These are phyloP conservation scores for Hypholoma fasciculare DNA, from an alignment of 768 basidiomycete species.

Conservation along the genomic window DNA sequence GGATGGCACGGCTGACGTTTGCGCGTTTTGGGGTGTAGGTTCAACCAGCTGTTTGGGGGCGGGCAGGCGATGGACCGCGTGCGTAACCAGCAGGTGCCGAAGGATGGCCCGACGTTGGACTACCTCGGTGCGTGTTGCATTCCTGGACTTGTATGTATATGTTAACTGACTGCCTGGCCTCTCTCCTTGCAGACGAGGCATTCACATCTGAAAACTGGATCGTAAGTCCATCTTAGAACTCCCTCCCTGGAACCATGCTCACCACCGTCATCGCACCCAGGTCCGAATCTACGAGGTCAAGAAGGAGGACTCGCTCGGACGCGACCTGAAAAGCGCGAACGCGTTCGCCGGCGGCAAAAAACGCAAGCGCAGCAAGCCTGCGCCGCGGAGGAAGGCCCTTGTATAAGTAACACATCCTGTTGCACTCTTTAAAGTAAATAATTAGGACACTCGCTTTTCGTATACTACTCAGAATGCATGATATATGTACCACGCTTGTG, in stretches of 20 bases:
- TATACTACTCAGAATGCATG: too few relatives aligned
- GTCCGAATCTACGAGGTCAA: slow-evolving; percentile 95
- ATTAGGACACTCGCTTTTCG: too few relatives aligned
- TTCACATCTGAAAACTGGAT: slow-evolving; percentile 99
- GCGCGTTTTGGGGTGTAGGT: slow-evolving; percentile 42
- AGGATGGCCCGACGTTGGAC: slow-evolving; percentile 78
- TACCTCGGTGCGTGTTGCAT: slow-evolving; percentile 68
- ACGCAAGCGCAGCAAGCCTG: slow-evolving; percentile 78
- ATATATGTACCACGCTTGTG: too few relatives aligned
- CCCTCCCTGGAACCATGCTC: background rate
- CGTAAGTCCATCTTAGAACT: slow-evolving; percentile 48
- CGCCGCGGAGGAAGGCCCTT: slow-evolving; percentile 55
- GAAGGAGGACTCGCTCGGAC: slow-evolving; percentile 88
- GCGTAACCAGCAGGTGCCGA: slow-evolving; percentile 81
- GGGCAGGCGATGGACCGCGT: slow-evolving; percentile 81
- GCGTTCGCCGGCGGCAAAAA: slow-evolving; percentile 88
- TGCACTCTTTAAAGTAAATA: too few relatives aligned
- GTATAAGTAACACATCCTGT: slow-evolving; percentile 19
- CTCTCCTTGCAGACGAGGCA: slow-evolving; percentile 74
- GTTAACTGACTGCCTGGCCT: background rate
- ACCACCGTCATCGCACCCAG: slow-evolving; percentile 29
- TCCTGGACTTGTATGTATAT: background rate
- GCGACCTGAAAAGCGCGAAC: slow-evolving; percentile 86
- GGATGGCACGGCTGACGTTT: too few relatives aligned
- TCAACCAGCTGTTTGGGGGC: slow-evolving; percentile 82